Base-by-base conservation (phyloP, 371 early-diverging fungal genomes). In the Mortierella sp. region DNA sequence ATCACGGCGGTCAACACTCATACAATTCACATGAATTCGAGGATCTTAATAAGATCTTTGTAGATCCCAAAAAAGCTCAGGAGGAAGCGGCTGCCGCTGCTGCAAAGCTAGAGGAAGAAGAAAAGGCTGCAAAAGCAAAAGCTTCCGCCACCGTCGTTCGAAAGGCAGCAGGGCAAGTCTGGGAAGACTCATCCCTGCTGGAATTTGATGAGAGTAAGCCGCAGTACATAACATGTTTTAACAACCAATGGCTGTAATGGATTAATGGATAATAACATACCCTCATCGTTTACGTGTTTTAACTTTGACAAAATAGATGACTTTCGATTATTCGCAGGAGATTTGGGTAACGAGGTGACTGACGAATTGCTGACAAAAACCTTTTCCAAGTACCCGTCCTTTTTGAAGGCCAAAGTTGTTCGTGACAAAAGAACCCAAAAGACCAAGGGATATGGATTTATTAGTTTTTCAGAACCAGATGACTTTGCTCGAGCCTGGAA, bases 111-210 rank as follows among this genome's bases (percentile, higher is more conserved):
- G 80, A 79, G 28, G 74, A 70, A 38, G 71, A 74, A n/a, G 71
- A 70, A 16, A 63, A 38, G 16, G 63, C 67, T 13, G 78, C 69
- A n/a, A 69, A 73, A 47, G 80, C 74, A 21, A 79, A 79, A 57
- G 80, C 71, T 28, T 66, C 80, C 3, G 74, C 74, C 4, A 87
- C 87, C 10, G 83, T 91, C 1, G 79, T 96, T 41, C 85, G 98
- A 45, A 87, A 89, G 24, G 98, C 97, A 1, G 99, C 95, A 57
- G 99, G 98, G 15, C 93, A 96, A 83, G 89, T 94, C 13, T 98
- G 99, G 99, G 96, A 96, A 74, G 99, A 98, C 73, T 76, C 88
- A n/a, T 91, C 96, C 5, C 82, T 98, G 47, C 86, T 87, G 50
- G 96, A 97, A 48, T 98, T 98, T 97, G 96, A 97, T 66, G 86